Evolutionary conservation across 2,329 filamentous ascomycete genomes (phyloP).

Genomic region (Claviceps arundinis): DNA sequence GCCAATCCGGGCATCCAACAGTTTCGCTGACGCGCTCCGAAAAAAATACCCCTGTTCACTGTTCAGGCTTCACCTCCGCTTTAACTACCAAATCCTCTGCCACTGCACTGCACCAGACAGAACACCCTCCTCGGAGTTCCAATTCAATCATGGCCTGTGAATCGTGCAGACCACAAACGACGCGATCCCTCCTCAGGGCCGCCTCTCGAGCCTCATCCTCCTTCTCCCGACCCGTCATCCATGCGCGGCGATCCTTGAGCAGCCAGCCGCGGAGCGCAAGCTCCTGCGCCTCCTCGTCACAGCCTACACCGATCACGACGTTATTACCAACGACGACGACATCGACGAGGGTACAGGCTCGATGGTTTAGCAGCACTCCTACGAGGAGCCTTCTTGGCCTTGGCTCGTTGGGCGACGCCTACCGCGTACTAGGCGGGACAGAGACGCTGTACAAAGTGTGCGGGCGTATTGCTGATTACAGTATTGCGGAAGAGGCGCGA

Average conservation of each 20-base stretch:
- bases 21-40: not conserved
- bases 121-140: not conserved
- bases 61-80: not conserved
- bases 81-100: not conserved
- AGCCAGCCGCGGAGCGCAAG: not conserved
- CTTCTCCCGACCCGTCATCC: conserved; percentile 11
- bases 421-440: conserved; percentile 68
- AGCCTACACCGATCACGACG: not conserved
- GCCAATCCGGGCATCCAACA: not conserved
- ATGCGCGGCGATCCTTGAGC: conserved; percentile 10
- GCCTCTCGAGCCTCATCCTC: conserved; percentile 16
- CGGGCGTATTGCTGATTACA: conserved; percentile 60
- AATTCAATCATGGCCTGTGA: conserved; percentile 30
- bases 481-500: conserved; percentile 52
- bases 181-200: conserved; percentile 22
- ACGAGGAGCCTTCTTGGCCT: conserved; percentile 21
- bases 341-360: conserved; percentile 10
- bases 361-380: conserved; percentile 25
- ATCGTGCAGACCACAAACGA: conserved; percentile 31
- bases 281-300: not conserved
- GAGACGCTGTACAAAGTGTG: conserved; percentile 69
- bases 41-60: not conserved
- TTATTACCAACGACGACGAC: conserved; percentile 3
- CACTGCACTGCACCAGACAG: not conserved
- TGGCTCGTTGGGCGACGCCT: conserved; percentile 31